phyloP scores from a whole-genome alignment of 2,329 filamentous ascomycete species.

The Gremmenia infestans region DNA sequence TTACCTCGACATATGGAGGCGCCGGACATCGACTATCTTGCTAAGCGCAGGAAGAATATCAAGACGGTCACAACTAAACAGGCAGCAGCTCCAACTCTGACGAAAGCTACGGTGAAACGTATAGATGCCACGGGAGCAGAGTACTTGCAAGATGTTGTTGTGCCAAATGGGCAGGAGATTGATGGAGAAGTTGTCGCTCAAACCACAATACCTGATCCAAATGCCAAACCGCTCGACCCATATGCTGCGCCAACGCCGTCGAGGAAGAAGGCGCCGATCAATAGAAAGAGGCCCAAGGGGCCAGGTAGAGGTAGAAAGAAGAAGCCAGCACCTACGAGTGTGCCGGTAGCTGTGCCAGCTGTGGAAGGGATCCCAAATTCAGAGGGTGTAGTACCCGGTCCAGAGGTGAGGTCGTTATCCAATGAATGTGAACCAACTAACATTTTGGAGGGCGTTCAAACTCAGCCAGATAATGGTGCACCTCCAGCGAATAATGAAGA shows the following conservation, averaged over 20 bases:
- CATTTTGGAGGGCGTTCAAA: slow-evolving; percentile 21
- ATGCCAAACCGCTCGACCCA: slow-evolving; percentile 33
- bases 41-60: slow-evolving; percentile 56
- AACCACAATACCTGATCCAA: slow-evolving; percentile 55
- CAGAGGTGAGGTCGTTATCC: slow-evolving; percentile 21
- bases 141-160: slow-evolving; percentile 77
- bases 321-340: slow-evolving; percentile 40
- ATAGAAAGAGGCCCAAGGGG: slow-evolving; percentile 72
- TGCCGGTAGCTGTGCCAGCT: slow-evolving; percentile 8
- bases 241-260: slow-evolving; percentile 39
- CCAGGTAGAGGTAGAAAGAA: slow-evolving; percentile 75
- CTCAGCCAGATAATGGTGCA: slow-evolving; percentile 14
- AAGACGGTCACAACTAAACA: slow-evolving; percentile 50
- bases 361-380: slow-evolving; percentile 8
- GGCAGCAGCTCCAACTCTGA: slow-evolving; percentile 54
- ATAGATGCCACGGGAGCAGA: slow-evolving; percentile 75
- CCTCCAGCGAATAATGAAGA: slow-evolving; percentile 25
- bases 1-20: slow-evolving; percentile 54
- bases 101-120: slow-evolving; percentile 74
- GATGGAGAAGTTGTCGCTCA: slow-evolving; percentile 75
- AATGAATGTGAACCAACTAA: slow-evolving; percentile 5
- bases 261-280: slow-evolving; percentile 51
- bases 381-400: slow-evolving; percentile 7
- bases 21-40: slow-evolving; percentile 48
- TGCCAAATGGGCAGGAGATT: slow-evolving; percentile 72